Percentiles rank a stretch among this genome's conserved stretches.
Conservation (phyloP, 208 protist genomes). For the Trypanosoma lewisi region DNA sequence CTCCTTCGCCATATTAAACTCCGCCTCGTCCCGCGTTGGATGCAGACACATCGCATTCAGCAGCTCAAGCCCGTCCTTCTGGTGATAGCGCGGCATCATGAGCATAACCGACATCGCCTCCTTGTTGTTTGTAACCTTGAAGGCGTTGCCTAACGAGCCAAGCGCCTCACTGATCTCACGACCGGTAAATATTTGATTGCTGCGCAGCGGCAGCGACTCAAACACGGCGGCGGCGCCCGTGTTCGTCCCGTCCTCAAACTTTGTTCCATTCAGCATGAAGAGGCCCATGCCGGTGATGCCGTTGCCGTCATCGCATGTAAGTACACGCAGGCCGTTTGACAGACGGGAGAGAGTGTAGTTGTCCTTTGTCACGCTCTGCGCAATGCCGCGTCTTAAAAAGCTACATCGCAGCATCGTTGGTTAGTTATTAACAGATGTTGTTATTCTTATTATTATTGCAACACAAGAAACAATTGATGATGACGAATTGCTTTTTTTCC, state of each 20-base stretch:
- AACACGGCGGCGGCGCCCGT: conserved; percentile 70
- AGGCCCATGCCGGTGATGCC: conserved; percentile 86
- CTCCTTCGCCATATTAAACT: conserved; percentile 69
- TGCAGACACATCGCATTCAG: conserved; percentile 77
- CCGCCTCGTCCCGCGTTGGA: conserved; percentile 51
- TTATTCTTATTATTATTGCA: conserved; percentile 9
- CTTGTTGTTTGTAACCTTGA: conserved; percentile 84
- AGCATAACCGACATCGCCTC: conserved; percentile 80
- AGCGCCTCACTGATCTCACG: conserved; percentile 64
- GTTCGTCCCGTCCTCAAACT: conserved; percentile 70
- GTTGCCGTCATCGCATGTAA: conserved; percentile 81
- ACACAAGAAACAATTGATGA: too few species aligned
- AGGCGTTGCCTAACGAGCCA: conserved; percentile 72
- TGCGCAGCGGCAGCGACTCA: conserved; percentile 72
- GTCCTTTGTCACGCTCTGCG: conserved; percentile 52
- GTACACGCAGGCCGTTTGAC: conserved; percentile 74
- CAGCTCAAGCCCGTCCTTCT: conserved; percentile 69
- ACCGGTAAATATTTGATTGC: conserved; percentile 50
- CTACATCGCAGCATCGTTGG: conserved; percentile 45
- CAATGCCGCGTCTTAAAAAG: conserved; percentile 38
- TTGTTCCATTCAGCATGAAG: conserved; percentile 79
- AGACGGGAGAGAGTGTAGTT: conserved; percentile 75
- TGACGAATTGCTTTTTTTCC: conserved; percentile 3
- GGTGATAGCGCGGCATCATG: conserved; percentile 82
- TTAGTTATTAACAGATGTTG: conserved; percentile 6